Percentiles rank a stretch among this genome's conserved stretches.
Evolutionary conservation across 2,329 filamentous ascomycete genomes (phyloP).

Genomic region (Bipolaris cookei): DNA sequence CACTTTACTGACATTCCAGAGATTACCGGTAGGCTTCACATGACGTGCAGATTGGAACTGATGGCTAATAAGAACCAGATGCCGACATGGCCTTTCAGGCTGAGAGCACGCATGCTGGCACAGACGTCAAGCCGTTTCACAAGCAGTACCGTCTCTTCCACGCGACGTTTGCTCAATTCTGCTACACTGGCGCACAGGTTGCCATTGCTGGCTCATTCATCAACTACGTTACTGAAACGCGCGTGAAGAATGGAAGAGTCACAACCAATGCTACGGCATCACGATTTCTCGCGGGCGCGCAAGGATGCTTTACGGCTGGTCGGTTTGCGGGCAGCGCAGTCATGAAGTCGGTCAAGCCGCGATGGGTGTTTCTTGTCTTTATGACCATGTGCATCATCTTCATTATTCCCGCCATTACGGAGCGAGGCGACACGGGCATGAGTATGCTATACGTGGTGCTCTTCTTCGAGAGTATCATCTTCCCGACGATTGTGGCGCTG

Average conservation of each 20-base stretch:
- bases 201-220: slow-evolving; percentile 56
- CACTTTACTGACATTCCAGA: slow-evolving; percentile 62
- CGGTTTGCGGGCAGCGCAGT: slow-evolving; percentile 71
- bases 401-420: slow-evolving; percentile 59
- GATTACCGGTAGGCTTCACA: slow-evolving; percentile 53
- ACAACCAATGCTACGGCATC: slow-evolving; percentile 61
- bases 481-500: slow-evolving; percentile 80
- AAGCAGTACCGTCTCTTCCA: slow-evolving; percentile 77
- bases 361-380: slow-evolving; percentile 74
- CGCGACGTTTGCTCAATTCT: slow-evolving; percentile 77
- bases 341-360: slow-evolving; percentile 70
- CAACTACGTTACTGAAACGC: slow-evolving; percentile 59
- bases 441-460: slow-evolving; percentile 73
- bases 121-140: slow-evolving; percentile 58
- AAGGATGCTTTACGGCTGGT: slow-evolving; percentile 74
- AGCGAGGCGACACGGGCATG: slow-evolving; percentile 60
- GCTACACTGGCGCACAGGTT: slow-evolving; percentile 77
- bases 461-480: slow-evolving; percentile 83
- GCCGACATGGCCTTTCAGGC: slow-evolving; percentile 64
- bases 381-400: slow-evolving; percentile 64
- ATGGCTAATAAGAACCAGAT: slow-evolving; percentile 17
- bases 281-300: slow-evolving; percentile 75
- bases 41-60: background rate
- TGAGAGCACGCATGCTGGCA: slow-evolving; percentile 41
- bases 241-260: slow-evolving; percentile 23